Evolutionary conservation across 257 asterid species (phyloP).

Genomic region (Solanum stenotomum): DNA sequence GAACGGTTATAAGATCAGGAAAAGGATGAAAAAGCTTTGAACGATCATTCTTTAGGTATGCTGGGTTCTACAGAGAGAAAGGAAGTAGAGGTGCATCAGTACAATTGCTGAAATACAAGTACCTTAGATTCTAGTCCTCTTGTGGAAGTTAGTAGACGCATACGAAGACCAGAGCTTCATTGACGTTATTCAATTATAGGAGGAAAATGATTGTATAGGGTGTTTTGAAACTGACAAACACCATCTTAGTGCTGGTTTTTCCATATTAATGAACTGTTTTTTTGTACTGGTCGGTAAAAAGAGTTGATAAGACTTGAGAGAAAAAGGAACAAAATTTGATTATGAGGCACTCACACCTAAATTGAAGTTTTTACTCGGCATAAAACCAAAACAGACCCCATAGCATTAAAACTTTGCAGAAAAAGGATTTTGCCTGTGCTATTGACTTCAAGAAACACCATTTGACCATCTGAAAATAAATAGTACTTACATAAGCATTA

Average conservation of each 20-base stretch:
- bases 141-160: background rate
- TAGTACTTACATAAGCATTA: conserved; percentile 50
- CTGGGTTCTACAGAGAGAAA: background rate
- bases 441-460: background rate
- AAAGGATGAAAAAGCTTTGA: background rate
- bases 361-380: background rate
- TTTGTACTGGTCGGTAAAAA: background rate
- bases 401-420: background rate
- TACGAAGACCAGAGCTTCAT: background rate
- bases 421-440: background rate
- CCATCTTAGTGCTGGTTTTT: background rate
- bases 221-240: background rate
- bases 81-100: background rate
- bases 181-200: background rate
- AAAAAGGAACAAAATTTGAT: background rate
- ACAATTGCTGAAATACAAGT: background rate
- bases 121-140: background rate
- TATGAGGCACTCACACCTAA: background rate
- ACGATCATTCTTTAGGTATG: background rate
- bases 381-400: background rate
- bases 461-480: background rate
- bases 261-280: background rate
- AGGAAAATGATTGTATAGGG: background rate
- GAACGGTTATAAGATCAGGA: background rate
- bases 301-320: background rate